A percentile compares a stretch with the other conserved stretches of the same genome.
Evolutionary conservation across 345 rosid genomes (phyloP).

Genomic region (Punica granatum): DNA sequence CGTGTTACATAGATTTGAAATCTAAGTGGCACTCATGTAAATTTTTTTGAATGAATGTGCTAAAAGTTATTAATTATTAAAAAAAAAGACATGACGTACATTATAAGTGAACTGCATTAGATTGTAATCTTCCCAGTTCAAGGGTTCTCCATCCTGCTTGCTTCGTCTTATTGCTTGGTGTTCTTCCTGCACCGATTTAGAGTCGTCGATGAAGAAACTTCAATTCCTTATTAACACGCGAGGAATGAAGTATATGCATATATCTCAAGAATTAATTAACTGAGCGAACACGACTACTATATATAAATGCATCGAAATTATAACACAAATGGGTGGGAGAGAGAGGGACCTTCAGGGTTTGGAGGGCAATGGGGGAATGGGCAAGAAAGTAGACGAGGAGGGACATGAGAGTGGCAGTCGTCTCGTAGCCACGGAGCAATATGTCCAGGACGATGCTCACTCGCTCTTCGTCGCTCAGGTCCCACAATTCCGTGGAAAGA

Average conservation of each 20-base stretch:
- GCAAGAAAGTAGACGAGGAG: constrained; percentile 59
- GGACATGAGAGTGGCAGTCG: constrained; percentile 60
- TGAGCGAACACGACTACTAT: too few relatives aligned
- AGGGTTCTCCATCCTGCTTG: constrained; percentile 35
- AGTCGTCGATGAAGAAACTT: too few relatives aligned
- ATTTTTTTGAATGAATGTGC: too few relatives aligned
- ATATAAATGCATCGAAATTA: background rate
- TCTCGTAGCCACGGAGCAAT: constrained; percentile 76
- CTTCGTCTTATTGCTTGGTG: constrained; percentile 50
- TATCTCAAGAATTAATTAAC: too few relatives aligned
- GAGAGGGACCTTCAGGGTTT: constrained; percentile 32
- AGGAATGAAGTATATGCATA: too few relatives aligned
- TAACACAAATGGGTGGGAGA: background rate
- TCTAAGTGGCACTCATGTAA: too few relatives aligned
- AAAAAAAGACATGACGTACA: constrained; percentile 23
- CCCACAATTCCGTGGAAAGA: too few relatives aligned
- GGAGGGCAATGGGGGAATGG: constrained; percentile 30
- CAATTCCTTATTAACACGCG: background rate
- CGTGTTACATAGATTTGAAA: too few relatives aligned
- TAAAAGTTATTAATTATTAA: too few relatives aligned
- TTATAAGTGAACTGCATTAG: constrained; percentile 61
- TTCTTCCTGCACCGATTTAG: constrained; percentile 42
- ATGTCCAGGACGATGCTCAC: constrained; percentile 67
- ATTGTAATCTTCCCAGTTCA: constrained; percentile 62
- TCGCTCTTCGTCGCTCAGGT: constrained; percentile 40